Conservation (phyloP, 1,139 yeast species). For the Yamadazyma triangularis region DNA sequence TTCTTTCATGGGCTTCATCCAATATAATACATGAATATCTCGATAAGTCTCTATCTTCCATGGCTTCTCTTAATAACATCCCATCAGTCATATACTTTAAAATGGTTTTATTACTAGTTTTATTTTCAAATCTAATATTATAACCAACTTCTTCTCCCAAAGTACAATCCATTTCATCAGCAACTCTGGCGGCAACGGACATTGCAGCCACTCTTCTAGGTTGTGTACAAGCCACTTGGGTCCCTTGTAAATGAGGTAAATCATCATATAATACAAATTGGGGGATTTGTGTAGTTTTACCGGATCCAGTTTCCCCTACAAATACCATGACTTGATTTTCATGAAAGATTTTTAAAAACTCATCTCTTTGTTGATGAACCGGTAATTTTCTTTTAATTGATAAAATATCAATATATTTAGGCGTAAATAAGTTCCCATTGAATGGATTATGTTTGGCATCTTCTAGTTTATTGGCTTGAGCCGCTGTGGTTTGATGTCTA, state of each 20-base stretch:
- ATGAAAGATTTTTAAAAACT: slow-evolving; percentile 79
- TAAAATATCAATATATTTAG: slow-evolving; percentile 72
- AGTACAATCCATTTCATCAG: slow-evolving; percentile 91
- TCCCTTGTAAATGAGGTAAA: slow-evolving; percentile 74
- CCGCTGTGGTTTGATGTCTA: slow-evolving; percentile 72
- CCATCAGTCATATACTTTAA: slow-evolving; percentile 98
- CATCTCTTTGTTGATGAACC: slow-evolving; percentile 89
- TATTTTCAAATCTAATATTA: slow-evolving; percentile 89
- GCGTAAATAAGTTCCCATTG: slow-evolving; percentile 58
- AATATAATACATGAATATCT: slow-evolving; percentile 86
- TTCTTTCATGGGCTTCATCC: slow-evolving; percentile 98
- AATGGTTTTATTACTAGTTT: slow-evolving; percentile 72
- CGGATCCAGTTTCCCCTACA: slow-evolving; percentile 98
- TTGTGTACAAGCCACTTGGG: slow-evolving; percentile 92
- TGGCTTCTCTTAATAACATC: slow-evolving; percentile 94
- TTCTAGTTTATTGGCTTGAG: slow-evolving; percentile 64
- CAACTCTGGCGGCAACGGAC: slow-evolving; percentile 95
- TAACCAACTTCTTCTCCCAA: slow-evolving; percentile 94
- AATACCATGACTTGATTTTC: slow-evolving; percentile 92
- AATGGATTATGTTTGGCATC: slow-evolving; percentile 69
- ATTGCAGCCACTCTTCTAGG: slow-evolving; percentile 98
- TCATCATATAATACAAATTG: slow-evolving; percentile 94
- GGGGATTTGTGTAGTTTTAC: slow-evolving; percentile 96
- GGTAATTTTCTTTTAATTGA: slow-evolving; percentile 82
- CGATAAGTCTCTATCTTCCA: slow-evolving; percentile 84